Percentiles rank a stretch among this genome's conserved stretches.
These are phyloP conservation scores for Carex parvula DNA, from an alignment of 176 grass and related monocot species.

Conservation along the genomic window DNA sequence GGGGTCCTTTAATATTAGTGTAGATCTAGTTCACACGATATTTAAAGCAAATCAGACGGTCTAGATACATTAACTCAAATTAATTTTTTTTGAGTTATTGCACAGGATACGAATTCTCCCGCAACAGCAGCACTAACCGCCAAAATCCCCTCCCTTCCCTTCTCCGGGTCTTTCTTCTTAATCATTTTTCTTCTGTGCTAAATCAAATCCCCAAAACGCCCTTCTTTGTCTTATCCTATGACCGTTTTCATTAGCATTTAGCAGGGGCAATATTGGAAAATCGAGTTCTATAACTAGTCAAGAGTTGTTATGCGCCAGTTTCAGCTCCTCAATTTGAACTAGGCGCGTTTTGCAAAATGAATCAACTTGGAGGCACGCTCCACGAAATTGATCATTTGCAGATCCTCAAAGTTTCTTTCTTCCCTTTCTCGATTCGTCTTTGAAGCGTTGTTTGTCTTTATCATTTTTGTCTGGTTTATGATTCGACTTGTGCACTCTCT, in stretches of 20 bases:
- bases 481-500: slow-evolving; percentile 27
- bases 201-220: slow-evolving; percentile 15
- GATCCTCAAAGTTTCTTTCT: neutral
- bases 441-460: neutral
- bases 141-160: neutral
- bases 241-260: too few species aligned
- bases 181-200: neutral
- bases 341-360: neutral
- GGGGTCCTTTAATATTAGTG: too few species aligned
- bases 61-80: too few species aligned
- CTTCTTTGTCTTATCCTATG: neutral
- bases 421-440: neutral
- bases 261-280: neutral
- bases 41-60: too few species aligned
- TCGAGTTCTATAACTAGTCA: neutral
- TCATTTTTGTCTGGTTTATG: slow-evolving; percentile 6
- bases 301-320: neutral
- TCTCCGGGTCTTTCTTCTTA: too few species aligned
- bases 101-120: too few species aligned
- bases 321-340: slow-evolving; percentile 3
- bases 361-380: neutral
- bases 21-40: too few species aligned
- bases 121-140: neutral
- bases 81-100: too few species aligned
- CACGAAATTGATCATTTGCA: neutral